These are phyloP conservation scores for Tetrapisispora pingtungensis DNA, from an alignment of 805 yeast species.

Conservation along the genomic window DNA sequence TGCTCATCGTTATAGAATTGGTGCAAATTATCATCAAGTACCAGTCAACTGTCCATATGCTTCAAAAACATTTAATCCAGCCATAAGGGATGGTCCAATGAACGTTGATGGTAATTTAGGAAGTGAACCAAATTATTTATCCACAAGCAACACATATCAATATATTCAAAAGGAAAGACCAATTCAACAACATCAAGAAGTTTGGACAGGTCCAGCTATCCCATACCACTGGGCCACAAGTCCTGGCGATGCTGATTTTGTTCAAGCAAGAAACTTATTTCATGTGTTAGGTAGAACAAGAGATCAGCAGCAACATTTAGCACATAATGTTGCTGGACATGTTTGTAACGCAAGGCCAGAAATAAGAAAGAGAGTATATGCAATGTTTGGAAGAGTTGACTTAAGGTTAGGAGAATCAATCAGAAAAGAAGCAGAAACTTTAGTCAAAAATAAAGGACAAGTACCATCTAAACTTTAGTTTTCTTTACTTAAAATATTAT, in stretches of 20 bases:
- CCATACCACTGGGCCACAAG: slow-evolving; percentile 78
- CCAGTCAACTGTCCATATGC: slow-evolving; percentile 84
- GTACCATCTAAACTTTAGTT: slow-evolving; percentile 3
- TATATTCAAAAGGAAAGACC: slow-evolving; percentile 23
- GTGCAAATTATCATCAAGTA: slow-evolving; percentile 67
- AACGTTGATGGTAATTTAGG: slow-evolving; percentile 63
- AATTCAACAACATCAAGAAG: slow-evolving; percentile 60
- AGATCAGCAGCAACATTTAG: slow-evolving; percentile 73
- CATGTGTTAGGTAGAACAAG: slow-evolving; percentile 64
- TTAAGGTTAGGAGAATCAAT: slow-evolving; percentile 57
- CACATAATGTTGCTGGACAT: slow-evolving; percentile 75
- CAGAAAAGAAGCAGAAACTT: slow-evolving; percentile 42
- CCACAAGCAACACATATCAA: slow-evolving; percentile 35
- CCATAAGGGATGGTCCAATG: slow-evolving; percentile 78
- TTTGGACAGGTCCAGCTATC: slow-evolving; percentile 72
- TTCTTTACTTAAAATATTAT: not conserved
- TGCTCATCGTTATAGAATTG: slow-evolving; percentile 72
- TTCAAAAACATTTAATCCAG: slow-evolving; percentile 50
- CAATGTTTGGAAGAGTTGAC: slow-evolving; percentile 63
- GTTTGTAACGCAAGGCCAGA: slow-evolving; percentile 56
- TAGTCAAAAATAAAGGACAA: not conserved
- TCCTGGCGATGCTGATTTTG: slow-evolving; percentile 56
- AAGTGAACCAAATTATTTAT: slow-evolving; percentile 62
- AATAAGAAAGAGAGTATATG: slow-evolving; percentile 71
- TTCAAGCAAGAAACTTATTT: slow-evolving; percentile 71